Base-by-base conservation (phyloP, 2,329 filamentous ascomycete genomes). In the Zymoseptoria passerinii region DNA sequence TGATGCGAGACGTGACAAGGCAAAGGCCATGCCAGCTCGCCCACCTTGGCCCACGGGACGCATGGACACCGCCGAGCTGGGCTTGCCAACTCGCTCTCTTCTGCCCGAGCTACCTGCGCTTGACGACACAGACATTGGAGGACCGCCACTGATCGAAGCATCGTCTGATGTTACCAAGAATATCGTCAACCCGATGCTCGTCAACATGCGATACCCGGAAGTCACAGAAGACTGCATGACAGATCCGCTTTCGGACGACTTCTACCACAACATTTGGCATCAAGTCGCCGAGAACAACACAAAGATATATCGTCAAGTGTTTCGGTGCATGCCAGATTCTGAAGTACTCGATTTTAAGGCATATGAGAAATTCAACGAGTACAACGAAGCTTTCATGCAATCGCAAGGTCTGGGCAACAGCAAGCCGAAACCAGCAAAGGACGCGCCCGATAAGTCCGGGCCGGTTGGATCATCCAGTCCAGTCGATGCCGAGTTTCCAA, bases 301-400 rank as follows among this genome's bases (percentile, higher is more conserved):
- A 2, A 92, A 91, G 71, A 82, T 99, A 52, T 99, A 89, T 76
- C 88, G 94, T 29, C 85, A 88, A 61, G 92, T 99, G 8, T 99
- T 99, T 78, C 86, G 92, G 52, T 96, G 92, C 74, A 95, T 95
- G 89, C 94, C 94, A 1, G 94, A 99, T 72, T 96, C 86, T 54
- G 90, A 96, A 70, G 94, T 96, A 27, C 87, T 85, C 63, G 92
- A 88, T 50, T 99, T 94, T 94, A 86, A 88, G 65, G 89, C 95
- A 63, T 99, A 99, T 74, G 87, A 89, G 63, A 88, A 95, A 65
- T 95, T 88, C 69, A 80, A 83, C 56, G 81, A 85, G 4, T 97
- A 96, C 71, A 81, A 82, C 18, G 84, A 88, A 65, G 83, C 85
- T 51, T 96, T 99, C 77, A 82, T 83, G 57, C 85, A 88, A 66